phyloP scores from a whole-genome alignment of 129 eudicot species.

The Helianthus annuus region DNA sequence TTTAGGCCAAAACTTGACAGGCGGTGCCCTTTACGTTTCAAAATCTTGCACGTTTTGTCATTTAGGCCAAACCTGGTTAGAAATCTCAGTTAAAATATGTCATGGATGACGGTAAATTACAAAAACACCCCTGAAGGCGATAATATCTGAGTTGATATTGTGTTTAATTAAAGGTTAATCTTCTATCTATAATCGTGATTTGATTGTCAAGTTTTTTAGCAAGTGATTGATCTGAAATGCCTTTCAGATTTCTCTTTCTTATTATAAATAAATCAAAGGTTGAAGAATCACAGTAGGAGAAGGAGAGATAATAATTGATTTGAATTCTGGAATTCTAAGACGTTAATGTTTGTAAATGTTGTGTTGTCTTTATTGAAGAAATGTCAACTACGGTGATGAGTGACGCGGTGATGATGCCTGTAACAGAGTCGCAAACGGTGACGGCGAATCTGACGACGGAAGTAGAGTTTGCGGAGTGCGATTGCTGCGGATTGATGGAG shows the following conservation, averaged over 20 bases:
- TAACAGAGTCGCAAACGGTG: conserved; percentile 39
- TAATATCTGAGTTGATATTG: not conserved
- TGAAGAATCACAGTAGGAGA: conserved; percentile 75
- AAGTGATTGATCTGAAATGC: conserved; percentile 41
- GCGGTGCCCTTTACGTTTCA: too few species aligned
- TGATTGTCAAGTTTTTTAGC: not conserved
- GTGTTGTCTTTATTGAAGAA: not conserved
- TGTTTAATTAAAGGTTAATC: not conserved
- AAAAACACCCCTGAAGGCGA: conserved; percentile 2
- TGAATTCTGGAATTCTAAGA: not conserved
- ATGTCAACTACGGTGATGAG: conserved; percentile 61
- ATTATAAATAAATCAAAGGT: conserved; percentile 45
- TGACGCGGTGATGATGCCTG: conserved; percentile 49
- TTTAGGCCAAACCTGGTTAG: too few species aligned
- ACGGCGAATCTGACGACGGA: conserved; percentile 35
- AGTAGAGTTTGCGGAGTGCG: conserved; percentile 61
- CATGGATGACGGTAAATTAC: not conserved
- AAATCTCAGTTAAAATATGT: too few species aligned
- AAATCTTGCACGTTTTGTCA: too few species aligned
- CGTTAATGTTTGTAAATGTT: conserved; percentile 14
- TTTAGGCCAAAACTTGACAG: too few species aligned
- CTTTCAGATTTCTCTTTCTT: conserved; percentile 48
- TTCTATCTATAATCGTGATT: not conserved
- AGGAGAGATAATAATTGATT: conserved; percentile 40
- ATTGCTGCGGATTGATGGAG: conserved; percentile 82